Evolutionary conservation across 2,329 filamentous ascomycete species (phyloP).

Genomic region (Diaporthe sp.): DNA sequence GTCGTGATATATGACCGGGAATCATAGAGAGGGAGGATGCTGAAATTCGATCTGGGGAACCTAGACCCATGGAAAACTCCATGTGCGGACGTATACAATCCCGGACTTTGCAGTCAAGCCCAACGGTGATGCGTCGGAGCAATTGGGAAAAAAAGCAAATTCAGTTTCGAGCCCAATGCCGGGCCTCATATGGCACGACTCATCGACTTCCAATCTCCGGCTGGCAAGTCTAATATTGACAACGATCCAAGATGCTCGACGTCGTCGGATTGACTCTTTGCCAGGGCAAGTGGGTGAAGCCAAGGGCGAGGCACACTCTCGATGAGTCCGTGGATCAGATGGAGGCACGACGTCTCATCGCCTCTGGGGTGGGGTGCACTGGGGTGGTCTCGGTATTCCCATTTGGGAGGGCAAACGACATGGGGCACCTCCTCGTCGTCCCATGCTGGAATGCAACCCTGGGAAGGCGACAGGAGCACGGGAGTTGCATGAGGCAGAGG

Average conservation of each 20-base stretch:
- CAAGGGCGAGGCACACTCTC: neutral
- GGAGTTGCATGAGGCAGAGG: conserved; percentile 27
- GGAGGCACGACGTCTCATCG: conserved; percentile 31
- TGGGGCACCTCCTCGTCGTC: conserved; percentile 9
- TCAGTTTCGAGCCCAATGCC: conserved; percentile 15
- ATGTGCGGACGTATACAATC: neutral
- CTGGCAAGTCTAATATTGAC: conserved; percentile 17
- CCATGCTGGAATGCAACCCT: conserved; percentile 32
- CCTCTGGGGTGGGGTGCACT: conserved; percentile 20
- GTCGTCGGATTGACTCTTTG: neutral
- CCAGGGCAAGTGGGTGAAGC: neutral
- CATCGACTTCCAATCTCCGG: neutral
- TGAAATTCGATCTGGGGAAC: neutral
- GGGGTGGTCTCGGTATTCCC: conserved; percentile 31
- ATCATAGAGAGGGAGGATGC: neutral
- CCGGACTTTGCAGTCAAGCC: neutral
- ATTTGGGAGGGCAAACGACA: neutral
- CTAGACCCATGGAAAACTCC: neutral
- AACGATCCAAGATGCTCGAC: neutral
- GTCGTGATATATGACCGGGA: neutral
- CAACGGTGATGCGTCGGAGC: conserved; percentile 11
- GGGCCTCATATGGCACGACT: conserved; percentile 1
- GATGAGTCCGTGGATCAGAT: conserved; percentile 19
- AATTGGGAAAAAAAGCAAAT: conserved; percentile 15
- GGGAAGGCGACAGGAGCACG: conserved; percentile 21